phyloP scores from a whole-genome alignment of 768 basidiomycete species.

The Amanita rubescens region DNA sequence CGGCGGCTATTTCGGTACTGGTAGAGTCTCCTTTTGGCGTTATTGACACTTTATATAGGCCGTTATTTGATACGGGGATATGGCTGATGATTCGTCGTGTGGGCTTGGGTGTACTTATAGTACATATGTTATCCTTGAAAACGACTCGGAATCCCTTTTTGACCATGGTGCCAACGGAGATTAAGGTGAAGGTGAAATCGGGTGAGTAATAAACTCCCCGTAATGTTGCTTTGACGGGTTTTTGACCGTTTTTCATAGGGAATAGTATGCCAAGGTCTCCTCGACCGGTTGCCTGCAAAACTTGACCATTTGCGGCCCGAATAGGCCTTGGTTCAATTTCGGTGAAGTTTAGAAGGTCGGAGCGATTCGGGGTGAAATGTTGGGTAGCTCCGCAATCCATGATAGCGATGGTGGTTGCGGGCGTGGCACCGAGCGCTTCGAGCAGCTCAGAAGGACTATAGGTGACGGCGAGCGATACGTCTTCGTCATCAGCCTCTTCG shows the following conservation, averaged over 20 bases:
- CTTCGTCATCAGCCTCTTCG: slow-evolving; percentile 9
- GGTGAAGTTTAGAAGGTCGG: slow-evolving; percentile 19
- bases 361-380: slow-evolving; percentile 25
- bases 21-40: slow-evolving; percentile 21
- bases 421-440: background rate
- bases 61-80: slow-evolving; percentile 25
- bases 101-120: slow-evolving; percentile 10
- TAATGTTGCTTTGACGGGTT: slow-evolving; percentile 15
- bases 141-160: slow-evolving; percentile 10
- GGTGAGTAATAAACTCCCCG: slow-evolving; percentile 20
- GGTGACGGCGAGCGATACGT: slow-evolving; percentile 7
- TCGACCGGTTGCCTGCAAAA: slow-evolving; percentile 19
- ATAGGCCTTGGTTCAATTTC: slow-evolving; percentile 16
- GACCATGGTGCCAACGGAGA: slow-evolving; percentile 19
- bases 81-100: too few relatives aligned
- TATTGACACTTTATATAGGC: slow-evolving; percentile 15
- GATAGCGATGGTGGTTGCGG: slow-evolving; percentile 7
- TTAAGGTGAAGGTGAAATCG: slow-evolving; percentile 11
- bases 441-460: background rate
- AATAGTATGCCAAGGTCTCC: slow-evolving; percentile 21
- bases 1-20: background rate
- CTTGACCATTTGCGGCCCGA: slow-evolving; percentile 20
- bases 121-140: slow-evolving; percentile 10
- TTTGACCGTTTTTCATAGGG: slow-evolving; percentile 16
- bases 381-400: slow-evolving; percentile 26